Percentiles rank a stretch among this genome's conserved stretches.
phyloP scores from a whole-genome alignment of 805 yeast genomes.

The Phaffomyces antillensis region DNA sequence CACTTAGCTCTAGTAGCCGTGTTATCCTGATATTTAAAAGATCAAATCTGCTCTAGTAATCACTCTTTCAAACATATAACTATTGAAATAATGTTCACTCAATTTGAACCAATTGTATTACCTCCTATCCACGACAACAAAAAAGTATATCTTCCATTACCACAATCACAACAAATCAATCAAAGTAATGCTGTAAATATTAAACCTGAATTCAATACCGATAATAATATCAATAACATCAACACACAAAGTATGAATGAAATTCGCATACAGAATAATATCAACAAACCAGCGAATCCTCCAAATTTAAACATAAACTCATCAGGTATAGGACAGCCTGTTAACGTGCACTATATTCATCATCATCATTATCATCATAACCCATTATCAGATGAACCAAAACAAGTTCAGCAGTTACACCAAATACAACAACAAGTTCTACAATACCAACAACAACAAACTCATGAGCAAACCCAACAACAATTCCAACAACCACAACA shows the following conservation, averaged over 20 bases:
- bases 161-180: slow-evolving; percentile 3
- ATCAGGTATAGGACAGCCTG: slow-evolving; percentile 5
- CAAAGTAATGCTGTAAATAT: no score
- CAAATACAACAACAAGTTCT: no score
- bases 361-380: slow-evolving; percentile 7
- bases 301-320: not conserved
- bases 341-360: slow-evolving; percentile 7
- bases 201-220: no score
- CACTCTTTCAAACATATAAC: not conserved
- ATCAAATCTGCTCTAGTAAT: no score
- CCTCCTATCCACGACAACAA: slow-evolving; percentile 8
- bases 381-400: not conserved
- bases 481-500: no score
- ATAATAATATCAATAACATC: no score
- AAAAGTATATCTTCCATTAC: slow-evolving; percentile 6
- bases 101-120: slow-evolving; percentile 8
- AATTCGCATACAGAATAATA: slow-evolving; percentile 1
- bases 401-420: no score
- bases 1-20: not conserved
- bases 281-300: slow-evolving; percentile 2
- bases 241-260: no score
- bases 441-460: not conserved
- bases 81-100: slow-evolving; percentile 1
- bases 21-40: not conserved
- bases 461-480: not conserved